Evolutionary conservation across 1,284 basidiomycete species (phyloP), one percentile per base, ranked within the genome.

Genomic region (Cryptococcus wingfieldii): DNA sequence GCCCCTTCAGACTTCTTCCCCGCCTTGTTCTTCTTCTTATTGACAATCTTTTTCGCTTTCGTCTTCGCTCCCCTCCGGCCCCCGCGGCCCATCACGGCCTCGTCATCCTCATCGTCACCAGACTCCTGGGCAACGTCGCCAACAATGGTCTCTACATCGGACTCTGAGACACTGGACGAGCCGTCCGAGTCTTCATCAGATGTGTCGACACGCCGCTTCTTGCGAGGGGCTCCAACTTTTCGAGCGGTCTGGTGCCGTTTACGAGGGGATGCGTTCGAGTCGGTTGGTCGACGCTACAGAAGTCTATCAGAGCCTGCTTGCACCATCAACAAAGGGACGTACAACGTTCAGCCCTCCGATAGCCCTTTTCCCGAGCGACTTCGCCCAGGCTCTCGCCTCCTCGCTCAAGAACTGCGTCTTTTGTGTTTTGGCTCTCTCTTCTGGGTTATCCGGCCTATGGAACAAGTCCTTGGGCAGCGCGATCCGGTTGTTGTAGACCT

Each of bases 391-490:
- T 6, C 57, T 59, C 9, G 62, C 60, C 18, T 71, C 68, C 19
- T 67, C 65, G 19, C 57, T 59, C 23, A 76, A 58, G 50, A 69
- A 76, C 8, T 62, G 59, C 37, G 51, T 63, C n/a, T 54, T 54
- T 8, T 66, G 56, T 14, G 65, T 60, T 50, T 54, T 60, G 19
- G 57, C 54, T 19, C 60, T 65, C n/a, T 61, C 62, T 25, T 62
- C 54, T 12, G 58, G 57, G n/a, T 63, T 63, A 4, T 66, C 64
- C 5, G 67, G 62, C 50, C 67, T 68, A 53, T 67, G 63, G 66
- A 98, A 83, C 53, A 97, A 90, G 72, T 97, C 93, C 7, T 80
- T 72, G 0, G 93, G 93, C 27, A 98, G 75, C 61, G 83, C 83
- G 37, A 95, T 78, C 68, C 87, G 87, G 27, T 86, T 89, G 0